Base-by-base conservation (phyloP, 768 basidiomycete genomes). In the Trametes cinnabarina region DNA sequence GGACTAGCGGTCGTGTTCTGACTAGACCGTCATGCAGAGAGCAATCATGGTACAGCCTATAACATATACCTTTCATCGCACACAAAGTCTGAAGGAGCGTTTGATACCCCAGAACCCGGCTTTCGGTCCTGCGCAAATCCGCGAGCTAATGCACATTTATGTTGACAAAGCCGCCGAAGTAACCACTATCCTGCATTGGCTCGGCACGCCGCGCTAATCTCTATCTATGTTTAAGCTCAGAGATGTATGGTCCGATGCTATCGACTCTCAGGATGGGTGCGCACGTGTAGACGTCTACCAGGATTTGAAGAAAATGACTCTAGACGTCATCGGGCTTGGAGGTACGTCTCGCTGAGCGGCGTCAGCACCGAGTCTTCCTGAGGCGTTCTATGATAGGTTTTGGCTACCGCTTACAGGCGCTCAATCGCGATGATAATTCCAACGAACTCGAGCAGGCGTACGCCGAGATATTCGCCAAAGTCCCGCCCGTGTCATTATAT, bases 401-500 rank as follows among this genome's bases (percentile, higher is more conserved):
- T 53, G 60, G 64, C 54, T 73, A 73, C 57, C 51, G 66, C 25
- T 69, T 74, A 52, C 58, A 72, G 17, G 60, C 71, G 1, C 61
- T 74, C 17, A 65, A 62, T 32, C 53, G 57, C 14, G 47, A 60
- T 17, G 68, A 64, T 6, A 46, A 55, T 26, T 51, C 51, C 8
- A 71, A 68, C 54, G 74, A 73, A 55, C 66, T 75, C 1, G 66
- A 57, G 30, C 34, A 19, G 10, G 44, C 54, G 15, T 55, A 47
- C 25, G 12, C 28, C 32, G 5, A 17, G 26, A 26, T 39, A 1
- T 48, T 49, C 37, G n/a, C 14, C 19, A 8, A 11, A 3, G 23
- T 14, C 4, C 52, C 42, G 7, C 52, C 12, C 9, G 12, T 35
- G 39, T 17, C 28, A 44, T 1, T 47, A 8, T 50, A 26, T 26